Conservation (phyloP, 2,329 filamentous ascomycete species). For the Trichoderma koningiopsis region DNA sequence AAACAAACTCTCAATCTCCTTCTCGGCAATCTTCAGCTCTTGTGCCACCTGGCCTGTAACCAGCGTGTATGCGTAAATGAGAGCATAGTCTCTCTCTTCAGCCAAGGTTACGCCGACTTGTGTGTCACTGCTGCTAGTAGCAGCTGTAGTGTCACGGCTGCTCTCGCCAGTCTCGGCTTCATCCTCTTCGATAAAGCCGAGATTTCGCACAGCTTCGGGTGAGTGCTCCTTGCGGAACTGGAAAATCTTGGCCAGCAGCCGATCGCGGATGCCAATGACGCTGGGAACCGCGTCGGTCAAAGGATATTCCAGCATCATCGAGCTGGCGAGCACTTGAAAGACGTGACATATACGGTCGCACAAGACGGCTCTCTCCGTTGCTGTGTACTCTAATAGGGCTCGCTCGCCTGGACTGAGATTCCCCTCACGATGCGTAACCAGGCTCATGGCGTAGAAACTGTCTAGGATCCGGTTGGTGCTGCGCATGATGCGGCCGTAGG, state of each 20-base stretch:
- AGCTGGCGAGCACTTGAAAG: slow-evolving; percentile 76
- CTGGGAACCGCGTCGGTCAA: slow-evolving; percentile 81
- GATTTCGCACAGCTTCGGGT: slow-evolving; percentile 3
- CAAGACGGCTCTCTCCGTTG: slow-evolving; percentile 73
- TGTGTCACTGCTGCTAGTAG: neutral
- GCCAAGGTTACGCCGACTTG: slow-evolving; percentile 37
- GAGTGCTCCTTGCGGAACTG: slow-evolving; percentile 68
- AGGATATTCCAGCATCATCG: slow-evolving; percentile 86
- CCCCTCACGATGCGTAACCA: slow-evolving; percentile 78
- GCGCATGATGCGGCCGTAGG: slow-evolving; percentile 69
- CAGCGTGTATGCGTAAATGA: slow-evolving; percentile 86
- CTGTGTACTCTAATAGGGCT: slow-evolving; percentile 73
- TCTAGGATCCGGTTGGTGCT: slow-evolving; percentile 80
- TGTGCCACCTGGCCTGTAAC: slow-evolving; percentile 64
- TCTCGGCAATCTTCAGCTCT: slow-evolving; percentile 58
- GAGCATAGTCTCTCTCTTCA: slow-evolving; percentile 76
- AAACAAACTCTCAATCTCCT: slow-evolving; percentile 60
- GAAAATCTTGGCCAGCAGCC: slow-evolving; percentile 79
- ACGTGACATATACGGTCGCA: slow-evolving; percentile 86
- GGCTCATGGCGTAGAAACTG: slow-evolving; percentile 89
- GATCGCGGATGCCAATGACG: slow-evolving; percentile 73
- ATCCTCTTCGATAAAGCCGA: neutral
- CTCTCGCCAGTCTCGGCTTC: slow-evolving; percentile 12
- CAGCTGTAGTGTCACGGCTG: neutral
- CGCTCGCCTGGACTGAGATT: slow-evolving; percentile 74